Base-by-base conservation (phyloP, 2,329 filamentous ascomycete genomes). In the Ustilaginoidea virens region DNA sequence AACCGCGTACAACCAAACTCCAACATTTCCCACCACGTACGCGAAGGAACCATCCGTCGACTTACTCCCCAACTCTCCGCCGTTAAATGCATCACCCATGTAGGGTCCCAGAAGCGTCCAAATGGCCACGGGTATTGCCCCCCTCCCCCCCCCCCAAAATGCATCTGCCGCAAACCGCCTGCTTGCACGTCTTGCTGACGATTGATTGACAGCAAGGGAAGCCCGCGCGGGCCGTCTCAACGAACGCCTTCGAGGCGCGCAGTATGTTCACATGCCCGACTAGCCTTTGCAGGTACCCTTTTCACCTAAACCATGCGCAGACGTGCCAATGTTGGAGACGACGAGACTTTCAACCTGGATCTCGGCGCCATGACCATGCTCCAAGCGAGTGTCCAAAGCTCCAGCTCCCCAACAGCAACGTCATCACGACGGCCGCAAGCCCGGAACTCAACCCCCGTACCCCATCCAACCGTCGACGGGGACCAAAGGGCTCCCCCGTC, bases 201-300 rank as follows among this genome's bases (percentile, higher is more conserved):
- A n/a, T n/a, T n/a, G n/a, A n/a, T n/a, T n/a, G n/a, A n/a, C 16
- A 51, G 51, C 47, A 36, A 48, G 48, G 30, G 48, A 53, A 68
- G 63, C 60, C 44, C 68, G 71, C 39, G 66, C 69, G 40, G 69
- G 73, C 46, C 68, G 69, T 43, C 62, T 75, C 55, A 68, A 70
- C 37, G 63, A 73, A 53, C 70, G 72, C 45, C 65, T 77, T 46
- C 69, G 72, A 36, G 72, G 72, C 36, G 70, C 71, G 23, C 67
- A 69, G 70, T 74, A 58, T 39, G 65, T 48, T 9, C 17, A 2
- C 10, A 7, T 17, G 2, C 12, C n/a, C 9, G 4, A 4, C 13
- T 5, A 17, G 2, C 4, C 8, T 2, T 20, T 4, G 13, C 11
- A 1, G n/a, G 25, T 12, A 17, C 10, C 22, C 23, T 16, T 28